Evolutionary conservation across 139 green algal genomes (phyloP).

Genomic region (Nannochloris sp.): DNA sequence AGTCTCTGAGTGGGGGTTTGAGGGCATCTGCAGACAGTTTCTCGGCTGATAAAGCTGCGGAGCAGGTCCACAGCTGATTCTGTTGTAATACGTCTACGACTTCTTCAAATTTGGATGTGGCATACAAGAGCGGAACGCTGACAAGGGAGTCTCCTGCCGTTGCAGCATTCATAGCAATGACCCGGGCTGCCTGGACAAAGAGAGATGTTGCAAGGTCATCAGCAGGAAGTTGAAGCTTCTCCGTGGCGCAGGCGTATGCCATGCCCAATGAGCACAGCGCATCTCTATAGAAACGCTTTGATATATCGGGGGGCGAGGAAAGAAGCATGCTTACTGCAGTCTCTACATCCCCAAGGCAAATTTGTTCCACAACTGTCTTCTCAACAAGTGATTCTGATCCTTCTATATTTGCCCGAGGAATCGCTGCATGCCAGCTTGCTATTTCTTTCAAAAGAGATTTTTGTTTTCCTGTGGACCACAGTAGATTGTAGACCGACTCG

Average conservation of each 20-base stretch:
- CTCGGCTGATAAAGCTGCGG: slow-evolving; percentile 45
- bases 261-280: slow-evolving; percentile 68
- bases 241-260: slow-evolving; percentile 32
- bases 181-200: slow-evolving; percentile 57
- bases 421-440: slow-evolving; percentile 52
- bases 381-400: slow-evolving; percentile 37
- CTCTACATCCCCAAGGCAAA: slow-evolving; percentile 61
- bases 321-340: slow-evolving; percentile 77
- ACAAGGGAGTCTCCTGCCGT: slow-evolving; percentile 65
- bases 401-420: slow-evolving; percentile 29
- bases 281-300: slow-evolving; percentile 51
- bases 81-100: slow-evolving; percentile 54
- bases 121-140: slow-evolving; percentile 63
- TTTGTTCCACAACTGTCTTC: slow-evolving; percentile 40
- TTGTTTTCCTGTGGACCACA: not conserved
- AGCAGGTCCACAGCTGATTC: slow-evolving; percentile 57
- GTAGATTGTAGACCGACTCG: not conserved
- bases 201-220: slow-evolving; percentile 19
- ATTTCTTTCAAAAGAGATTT: not conserved
- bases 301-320: slow-evolving; percentile 45
- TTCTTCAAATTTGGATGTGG: slow-evolving; percentile 46
- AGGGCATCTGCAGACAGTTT: slow-evolving; percentile 23
- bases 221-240: not conserved
- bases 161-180: slow-evolving; percentile 67
- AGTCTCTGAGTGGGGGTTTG: slow-evolving; percentile 44